A percentile compares a stretch with the other conserved stretches of the same genome.
These are phyloP conservation scores for Saccharomyces pastorianus DNA, from an alignment of 1,139 yeast species.

Conservation along the genomic window DNA sequence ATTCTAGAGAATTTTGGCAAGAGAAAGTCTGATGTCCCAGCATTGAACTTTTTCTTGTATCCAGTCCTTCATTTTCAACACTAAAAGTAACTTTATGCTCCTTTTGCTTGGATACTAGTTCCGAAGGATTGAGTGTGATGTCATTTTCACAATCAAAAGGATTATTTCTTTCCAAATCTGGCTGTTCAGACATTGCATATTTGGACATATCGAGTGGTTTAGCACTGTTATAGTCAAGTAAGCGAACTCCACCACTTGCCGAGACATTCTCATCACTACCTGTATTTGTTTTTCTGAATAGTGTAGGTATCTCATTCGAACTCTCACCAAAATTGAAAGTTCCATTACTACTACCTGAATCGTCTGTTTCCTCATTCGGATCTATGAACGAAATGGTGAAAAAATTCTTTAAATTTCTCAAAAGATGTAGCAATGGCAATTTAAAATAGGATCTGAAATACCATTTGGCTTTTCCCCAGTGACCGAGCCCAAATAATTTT, in stretches of 20 bases:
- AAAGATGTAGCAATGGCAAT: conserved; percentile 12
- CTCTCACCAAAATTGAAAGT: background rate
- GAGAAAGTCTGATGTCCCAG: background rate
- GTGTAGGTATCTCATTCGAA: background rate
- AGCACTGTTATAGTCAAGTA: background rate
- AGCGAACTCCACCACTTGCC: background rate
- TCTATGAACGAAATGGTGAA: conserved; percentile 14
- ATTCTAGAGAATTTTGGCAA: background rate
- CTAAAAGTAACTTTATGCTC: background rate
- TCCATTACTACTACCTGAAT: background rate
- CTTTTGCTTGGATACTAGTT: background rate
- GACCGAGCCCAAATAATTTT: conserved; percentile 12
- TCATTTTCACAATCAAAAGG: background rate
- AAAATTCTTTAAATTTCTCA: conserved; percentile 8
- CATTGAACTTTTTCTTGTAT: background rate
- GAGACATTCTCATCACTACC: background rate
- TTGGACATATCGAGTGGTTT: background rate
- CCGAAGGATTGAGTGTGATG: background rate
- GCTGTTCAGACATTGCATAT: background rate
- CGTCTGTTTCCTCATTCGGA: conserved; percentile 11
- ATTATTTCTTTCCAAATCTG: background rate
- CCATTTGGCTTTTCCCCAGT: conserved; percentile 1
- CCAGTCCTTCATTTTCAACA: background rate
- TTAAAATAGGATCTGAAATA: background rate
- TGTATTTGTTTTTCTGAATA: background rate